A percentile compares a stretch with the other conserved stretches of the same genome.
Conservation (phyloP, 169 alveolate species). For the Plasmodium gonderi region DNA sequence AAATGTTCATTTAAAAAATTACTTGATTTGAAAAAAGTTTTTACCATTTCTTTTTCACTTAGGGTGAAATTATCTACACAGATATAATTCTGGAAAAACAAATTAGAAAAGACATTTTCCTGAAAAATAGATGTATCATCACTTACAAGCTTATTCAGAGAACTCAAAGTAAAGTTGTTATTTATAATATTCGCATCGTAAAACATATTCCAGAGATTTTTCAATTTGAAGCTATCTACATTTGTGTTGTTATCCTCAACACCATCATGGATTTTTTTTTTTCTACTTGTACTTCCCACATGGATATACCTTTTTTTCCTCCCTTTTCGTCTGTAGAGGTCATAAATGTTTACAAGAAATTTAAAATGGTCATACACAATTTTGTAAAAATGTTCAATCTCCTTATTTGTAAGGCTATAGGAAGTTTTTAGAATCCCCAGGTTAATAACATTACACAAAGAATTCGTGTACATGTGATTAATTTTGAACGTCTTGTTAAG, state of each 20-base stretch:
- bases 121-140: neutral
- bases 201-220: slow-evolving; percentile 48
- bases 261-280: neutral
- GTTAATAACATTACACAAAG: slow-evolving; percentile 23
- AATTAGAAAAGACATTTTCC: neutral
- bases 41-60: slow-evolving; percentile 24
- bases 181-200: slow-evolving; percentile 17
- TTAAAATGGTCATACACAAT: slow-evolving; percentile 23
- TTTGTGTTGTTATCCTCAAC: neutral
- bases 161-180: neutral
- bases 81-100: neutral
- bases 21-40: neutral
- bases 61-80: neutral
- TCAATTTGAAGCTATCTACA: neutral
- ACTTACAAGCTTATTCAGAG: slow-evolving; percentile 12
- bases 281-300: neutral
- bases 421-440: neutral
- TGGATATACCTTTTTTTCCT: neutral
- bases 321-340: neutral
- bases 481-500: slow-evolving; percentile 1
- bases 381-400: slow-evolving; percentile 26
- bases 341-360: slow-evolving; percentile 17
- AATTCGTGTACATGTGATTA: slow-evolving; percentile 27
- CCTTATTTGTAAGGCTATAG: slow-evolving; percentile 4
- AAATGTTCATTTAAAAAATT: neutral